phyloP scores from a whole-genome alignment of 352 stramenopile genomes.

The Phytophthora cajani region DNA sequence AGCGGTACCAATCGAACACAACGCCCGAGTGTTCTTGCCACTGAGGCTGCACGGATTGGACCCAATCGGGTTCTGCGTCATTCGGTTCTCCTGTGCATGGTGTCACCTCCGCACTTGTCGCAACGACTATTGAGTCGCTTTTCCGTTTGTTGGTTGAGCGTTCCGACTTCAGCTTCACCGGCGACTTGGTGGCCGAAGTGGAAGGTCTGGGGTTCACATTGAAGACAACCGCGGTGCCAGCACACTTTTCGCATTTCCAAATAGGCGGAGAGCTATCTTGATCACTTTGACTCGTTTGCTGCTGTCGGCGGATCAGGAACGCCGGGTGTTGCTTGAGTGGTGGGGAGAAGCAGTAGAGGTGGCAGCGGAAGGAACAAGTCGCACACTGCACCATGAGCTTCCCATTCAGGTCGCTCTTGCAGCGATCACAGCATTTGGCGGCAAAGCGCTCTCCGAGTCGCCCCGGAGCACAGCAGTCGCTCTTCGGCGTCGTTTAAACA shows the following conservation, averaged over 20 bases:
- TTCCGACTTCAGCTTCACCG: neutral
- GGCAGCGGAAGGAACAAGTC: conserved; percentile 57
- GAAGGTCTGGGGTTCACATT: conserved; percentile 16
- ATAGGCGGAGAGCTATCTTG: conserved; percentile 5
- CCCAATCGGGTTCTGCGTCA: conserved; percentile 6
- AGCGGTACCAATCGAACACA: conserved; percentile 43
- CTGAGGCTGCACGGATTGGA: conserved; percentile 27
- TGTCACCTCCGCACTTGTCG: neutral
- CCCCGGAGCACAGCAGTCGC: conserved; percentile 13
- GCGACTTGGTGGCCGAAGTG: conserved; percentile 5
- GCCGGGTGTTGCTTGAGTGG: conserved; percentile 68
- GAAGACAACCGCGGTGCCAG: conserved; percentile 35
- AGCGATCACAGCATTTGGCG: conserved; percentile 49
- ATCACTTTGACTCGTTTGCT: conserved; percentile 5
- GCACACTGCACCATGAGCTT: conserved; percentile 67
- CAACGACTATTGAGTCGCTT: neutral
- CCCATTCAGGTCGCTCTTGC: conserved; percentile 71
- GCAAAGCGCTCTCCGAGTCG: conserved; percentile 8
- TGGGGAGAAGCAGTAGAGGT: conserved; percentile 76
- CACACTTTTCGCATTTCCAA: conserved; percentile 42
- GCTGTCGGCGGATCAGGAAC: conserved; percentile 32
- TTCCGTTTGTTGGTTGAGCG: conserved; percentile 4
- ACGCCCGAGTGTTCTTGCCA: conserved; percentile 26
- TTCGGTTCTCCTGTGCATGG: neutral
- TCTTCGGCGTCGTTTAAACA: conserved; percentile 34